These are phyloP conservation scores for Tricharina praecox DNA, from an alignment of 495 filamentous ascomycete genomes.

Conservation along the genomic window DNA sequence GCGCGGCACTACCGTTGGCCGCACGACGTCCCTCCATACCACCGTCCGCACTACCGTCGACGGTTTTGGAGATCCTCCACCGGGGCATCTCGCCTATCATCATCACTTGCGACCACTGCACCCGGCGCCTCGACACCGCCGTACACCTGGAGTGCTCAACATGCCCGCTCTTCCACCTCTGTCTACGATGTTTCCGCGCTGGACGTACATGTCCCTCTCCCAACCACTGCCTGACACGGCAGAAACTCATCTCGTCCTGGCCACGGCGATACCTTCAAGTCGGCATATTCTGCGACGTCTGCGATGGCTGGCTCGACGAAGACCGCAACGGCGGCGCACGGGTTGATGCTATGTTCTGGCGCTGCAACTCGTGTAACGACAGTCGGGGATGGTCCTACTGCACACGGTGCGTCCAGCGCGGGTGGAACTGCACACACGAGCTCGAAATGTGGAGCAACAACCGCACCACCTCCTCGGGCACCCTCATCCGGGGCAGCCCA, in stretches of 20 bases:
- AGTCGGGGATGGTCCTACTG: slow-evolving; percentile 10
- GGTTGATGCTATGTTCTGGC: slow-evolving; percentile 16
- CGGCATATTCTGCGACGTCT: slow-evolving; percentile 23
- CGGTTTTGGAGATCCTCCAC: slow-evolving; percentile 5
- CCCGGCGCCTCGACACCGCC: background rate
- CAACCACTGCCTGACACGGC: background rate
- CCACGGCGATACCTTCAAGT: slow-evolving; percentile 6
- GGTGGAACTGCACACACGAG: slow-evolving; percentile 20
- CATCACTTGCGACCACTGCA: slow-evolving; percentile 7
- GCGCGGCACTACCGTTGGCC: background rate
- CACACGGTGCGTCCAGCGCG: slow-evolving; percentile 9
- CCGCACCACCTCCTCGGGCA: background rate
- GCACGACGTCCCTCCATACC: background rate
- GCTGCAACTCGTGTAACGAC: slow-evolving; percentile 10
- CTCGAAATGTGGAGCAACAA: slow-evolving; percentile 14
- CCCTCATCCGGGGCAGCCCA: background rate
- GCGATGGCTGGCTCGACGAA: slow-evolving; percentile 21
- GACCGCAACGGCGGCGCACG: background rate
- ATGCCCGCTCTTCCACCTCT: slow-evolving; percentile 6
- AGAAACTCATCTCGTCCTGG: slow-evolving; percentile 4
- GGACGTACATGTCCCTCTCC: background rate
- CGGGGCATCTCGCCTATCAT: slow-evolving; percentile 1
- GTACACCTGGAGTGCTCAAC: slow-evolving; percentile 4
- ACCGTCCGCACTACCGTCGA: background rate
- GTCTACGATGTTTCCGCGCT: slow-evolving; percentile 5